Conservation (phyloP, 805 yeast species). For the Dipodascopsis uninucleata region DNA sequence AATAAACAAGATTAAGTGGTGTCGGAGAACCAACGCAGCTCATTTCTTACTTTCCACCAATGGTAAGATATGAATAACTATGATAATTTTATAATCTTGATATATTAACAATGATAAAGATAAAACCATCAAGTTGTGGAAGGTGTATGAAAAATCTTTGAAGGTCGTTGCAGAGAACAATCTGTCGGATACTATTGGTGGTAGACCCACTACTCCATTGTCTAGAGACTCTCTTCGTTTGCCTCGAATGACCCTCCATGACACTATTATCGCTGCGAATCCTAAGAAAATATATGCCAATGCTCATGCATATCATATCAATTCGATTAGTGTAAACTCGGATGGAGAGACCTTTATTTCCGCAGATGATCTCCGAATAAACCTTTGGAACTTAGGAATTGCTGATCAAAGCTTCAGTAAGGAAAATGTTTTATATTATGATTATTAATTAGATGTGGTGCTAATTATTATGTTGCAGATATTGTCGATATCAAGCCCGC, state of each 20-base stretch:
- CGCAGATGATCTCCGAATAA: slow-evolving; percentile 91
- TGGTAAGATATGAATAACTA: slow-evolving; percentile 30
- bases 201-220: slow-evolving; percentile 24
- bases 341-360: slow-evolving; percentile 94
- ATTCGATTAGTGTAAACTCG: slow-evolving; percentile 87
- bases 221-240: slow-evolving; percentile 51
- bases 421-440: not conserved
- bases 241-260: slow-evolving; percentile 90
- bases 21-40: slow-evolving; percentile 81
- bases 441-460: not conserved
- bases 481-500: slow-evolving; percentile 97
- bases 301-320: slow-evolving; percentile 97
- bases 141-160: slow-evolving; percentile 84
- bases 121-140: slow-evolving; percentile 98
- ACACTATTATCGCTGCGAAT: slow-evolving; percentile 89
- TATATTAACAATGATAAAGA: slow-evolving; percentile 41
- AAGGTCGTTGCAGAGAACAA: slow-evolving; percentile 91
- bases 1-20: slow-evolving; percentile 96
- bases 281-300: slow-evolving; percentile 89
- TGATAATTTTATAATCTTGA: not conserved
- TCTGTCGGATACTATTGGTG: slow-evolving; percentile 46
- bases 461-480: slow-evolving; percentile 38
- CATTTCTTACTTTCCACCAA: slow-evolving; percentile 87
- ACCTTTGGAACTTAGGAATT: slow-evolving; percentile 90
- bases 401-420: slow-evolving; percentile 84